Base-by-base conservation (phyloP, 1,284 basidiomycete genomes). In the Moesziomyces aphidis region DNA sequence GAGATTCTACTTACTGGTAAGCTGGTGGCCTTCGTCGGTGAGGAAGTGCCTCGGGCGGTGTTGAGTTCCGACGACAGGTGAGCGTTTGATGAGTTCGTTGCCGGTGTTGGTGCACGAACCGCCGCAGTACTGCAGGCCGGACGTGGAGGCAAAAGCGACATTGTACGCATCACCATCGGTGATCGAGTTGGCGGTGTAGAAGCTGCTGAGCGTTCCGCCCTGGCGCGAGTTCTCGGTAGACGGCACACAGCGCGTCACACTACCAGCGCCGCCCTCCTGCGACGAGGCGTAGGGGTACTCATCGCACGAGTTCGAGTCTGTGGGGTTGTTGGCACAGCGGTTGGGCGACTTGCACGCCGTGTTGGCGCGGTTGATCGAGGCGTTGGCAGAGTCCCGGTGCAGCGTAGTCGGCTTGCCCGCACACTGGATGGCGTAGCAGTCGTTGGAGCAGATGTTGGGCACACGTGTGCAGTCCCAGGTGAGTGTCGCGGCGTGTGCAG, bases 401-500 rank as follows among this genome's bases (percentile, higher is more conserved):
- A 80, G 70, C n/a, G 55, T 60, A 21, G 73, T 66, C 19, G 77
- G 77, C 42, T 72, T 74, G 43, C 63, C 63, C 13, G 55, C 46
- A 43, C 78, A 80, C 24, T 69, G 65, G 48, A 79, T 77, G 21
- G 75, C 77, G 55, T 62, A 78, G 55, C 68, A 69, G 55, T 71
- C 65, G 55, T 79, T 79, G 13, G 60, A 64, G 60, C 78, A 79
- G 62, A 79, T 79, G 70, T 78, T 79, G 48, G 78, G 78, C 15
- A 78, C 64, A 26, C 72, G 73, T 0, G 72, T 58, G 63, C 75
- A 78, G 39, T 78, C 76, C 61, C 76, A 78, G 17, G 71, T 77
- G 31, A 78, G 34, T 0, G 76, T 78, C 22, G 69, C 73, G 1
- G 65, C 56, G 6, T 34, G 50, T 10, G 45, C 44, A 5, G 15